Conservation (phyloP, 2,329 filamentous ascomycete genomes). For the Beauveria caledonica region DNA sequence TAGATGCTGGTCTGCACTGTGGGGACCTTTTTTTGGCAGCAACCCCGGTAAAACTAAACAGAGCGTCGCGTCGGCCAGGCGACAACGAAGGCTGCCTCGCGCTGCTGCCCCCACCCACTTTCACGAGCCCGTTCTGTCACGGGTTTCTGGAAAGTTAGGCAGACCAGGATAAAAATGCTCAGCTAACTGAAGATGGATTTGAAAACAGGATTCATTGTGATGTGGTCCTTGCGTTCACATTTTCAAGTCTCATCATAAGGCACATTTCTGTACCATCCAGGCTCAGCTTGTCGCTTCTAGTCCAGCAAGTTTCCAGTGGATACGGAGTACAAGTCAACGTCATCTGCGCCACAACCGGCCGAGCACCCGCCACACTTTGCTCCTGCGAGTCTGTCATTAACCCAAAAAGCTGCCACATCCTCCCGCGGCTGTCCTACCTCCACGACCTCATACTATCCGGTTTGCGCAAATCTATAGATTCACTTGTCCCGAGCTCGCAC, state of each 20-base stretch:
- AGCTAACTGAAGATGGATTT: background rate
- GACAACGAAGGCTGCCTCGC: slow-evolving; percentile 17
- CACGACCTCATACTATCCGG: background rate
- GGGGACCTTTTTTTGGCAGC: slow-evolving; percentile 1
- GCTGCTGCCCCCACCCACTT: background rate
- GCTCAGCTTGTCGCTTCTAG: background rate
- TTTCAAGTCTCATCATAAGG: too few relatives aligned
- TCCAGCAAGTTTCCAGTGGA: background rate
- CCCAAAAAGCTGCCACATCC: background rate
- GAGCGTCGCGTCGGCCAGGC: slow-evolving; percentile 21
- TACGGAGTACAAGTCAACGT: slow-evolving; percentile 11
- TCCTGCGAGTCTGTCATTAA: background rate
- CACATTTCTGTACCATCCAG: background rate
- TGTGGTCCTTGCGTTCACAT: too few relatives aligned
- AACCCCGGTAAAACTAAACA: slow-evolving; percentile 7
- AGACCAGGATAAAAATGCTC: background rate
- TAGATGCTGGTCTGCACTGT: background rate
- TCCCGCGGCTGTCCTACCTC: background rate
- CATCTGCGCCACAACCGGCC: slow-evolving; percentile 8
- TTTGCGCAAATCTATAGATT: background rate
- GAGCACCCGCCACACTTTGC: slow-evolving; percentile 6
- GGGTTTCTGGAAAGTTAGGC: background rate
- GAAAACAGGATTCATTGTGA: too few relatives aligned
- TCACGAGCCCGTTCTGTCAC: background rate
- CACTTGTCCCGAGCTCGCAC: background rate